These are phyloP conservation scores for Scleroderma citrinum DNA, from an alignment of 768 basidiomycete genomes.

Conservation along the genomic window DNA sequence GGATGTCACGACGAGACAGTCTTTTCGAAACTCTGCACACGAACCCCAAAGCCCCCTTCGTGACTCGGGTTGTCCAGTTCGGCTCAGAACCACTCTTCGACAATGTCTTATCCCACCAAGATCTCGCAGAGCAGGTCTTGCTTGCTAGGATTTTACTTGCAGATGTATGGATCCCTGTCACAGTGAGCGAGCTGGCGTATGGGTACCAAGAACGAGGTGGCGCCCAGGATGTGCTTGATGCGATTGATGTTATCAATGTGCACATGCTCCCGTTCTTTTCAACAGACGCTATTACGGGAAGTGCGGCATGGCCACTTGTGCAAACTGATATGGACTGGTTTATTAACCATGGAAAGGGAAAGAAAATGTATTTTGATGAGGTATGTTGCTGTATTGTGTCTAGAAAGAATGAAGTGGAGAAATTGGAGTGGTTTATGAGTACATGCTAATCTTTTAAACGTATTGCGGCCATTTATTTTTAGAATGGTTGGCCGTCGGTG, in stretches of 20 bases:
- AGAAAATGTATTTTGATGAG: conserved; percentile 74
- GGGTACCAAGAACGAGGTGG: conserved; percentile 52
- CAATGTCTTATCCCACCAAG: conserved; percentile 39
- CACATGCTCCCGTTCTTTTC: conserved; percentile 70
- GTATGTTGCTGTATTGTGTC: too few relatives aligned
- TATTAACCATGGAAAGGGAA: conserved; percentile 50
- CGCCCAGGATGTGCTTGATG: conserved; percentile 49
- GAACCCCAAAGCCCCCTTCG: conserved; percentile 57
- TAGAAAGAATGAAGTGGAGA: too few relatives aligned
- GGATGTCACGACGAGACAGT: conserved; percentile 47
- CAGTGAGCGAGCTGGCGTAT: conserved; percentile 62
- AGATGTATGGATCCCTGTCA: conserved; percentile 54
- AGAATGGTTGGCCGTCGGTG: conserved; percentile 79
- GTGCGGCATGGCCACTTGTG: conserved; percentile 59
- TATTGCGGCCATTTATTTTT: not conserved
- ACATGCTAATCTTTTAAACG: too few relatives aligned
- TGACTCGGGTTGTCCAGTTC: conserved; percentile 62
- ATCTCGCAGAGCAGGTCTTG: conserved; percentile 48
- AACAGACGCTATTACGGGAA: conserved; percentile 32
- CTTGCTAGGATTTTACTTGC: conserved; percentile 44
- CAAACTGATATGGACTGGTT: conserved; percentile 61
- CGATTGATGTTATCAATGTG: conserved; percentile 57
- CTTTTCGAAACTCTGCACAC: conserved; percentile 48
- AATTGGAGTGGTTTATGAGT: too few relatives aligned
- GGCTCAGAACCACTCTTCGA: conserved; percentile 70